Evolutionary conservation across 805 yeast genomes (phyloP), one percentile per base, ranked within the genome.

Genomic region (Suhomyces tanzawaensis): DNA sequence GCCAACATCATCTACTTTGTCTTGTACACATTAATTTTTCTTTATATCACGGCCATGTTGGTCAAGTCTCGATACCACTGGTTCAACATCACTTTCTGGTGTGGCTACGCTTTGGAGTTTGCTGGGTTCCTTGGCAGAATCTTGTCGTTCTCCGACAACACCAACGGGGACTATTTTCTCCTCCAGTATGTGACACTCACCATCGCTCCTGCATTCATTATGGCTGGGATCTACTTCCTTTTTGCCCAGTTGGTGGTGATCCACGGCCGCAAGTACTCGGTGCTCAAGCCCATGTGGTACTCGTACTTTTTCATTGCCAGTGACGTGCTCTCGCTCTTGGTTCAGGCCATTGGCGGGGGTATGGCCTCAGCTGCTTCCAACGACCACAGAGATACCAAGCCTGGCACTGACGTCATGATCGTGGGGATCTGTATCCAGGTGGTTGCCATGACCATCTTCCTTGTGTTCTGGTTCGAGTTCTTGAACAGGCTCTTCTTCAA

Each of bases 271-370:
- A 19, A 30, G 29, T 40, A 21, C 33, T 37, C 37, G 15, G 12
- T 27, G 13, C 32, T 45, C 16, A 34, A 40, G 40, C 49, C 49
- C 4, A 32, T 36, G 38, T 42, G 45, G 45, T 45, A 35, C 19
- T 38, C 49, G 7, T 45, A 45, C 36, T 36, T 45, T 17, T 45
- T 45, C 21, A 38, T 45, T 9, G 28, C 40, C n/a, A 31, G 41
- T 19, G 49, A 45, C 19, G 34, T 45, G 25, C 7, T 45, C 11
- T 38, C 43, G 4, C 41, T 53, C 17, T 26, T 52, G 7, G 38
- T 53, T 14, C 58, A 53, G 35, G 37, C 41, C 3, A 53, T 52
- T 1, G 58, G 58, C 3, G 58, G 53, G 9, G 49, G 47, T 39
- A 40, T 49, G 5, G 34, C 42, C 4, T 41, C 54, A 3, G 25